Evolutionary conservation across 257 asterid genomes (phyloP).

Genomic region (Primulina tabacum): DNA sequence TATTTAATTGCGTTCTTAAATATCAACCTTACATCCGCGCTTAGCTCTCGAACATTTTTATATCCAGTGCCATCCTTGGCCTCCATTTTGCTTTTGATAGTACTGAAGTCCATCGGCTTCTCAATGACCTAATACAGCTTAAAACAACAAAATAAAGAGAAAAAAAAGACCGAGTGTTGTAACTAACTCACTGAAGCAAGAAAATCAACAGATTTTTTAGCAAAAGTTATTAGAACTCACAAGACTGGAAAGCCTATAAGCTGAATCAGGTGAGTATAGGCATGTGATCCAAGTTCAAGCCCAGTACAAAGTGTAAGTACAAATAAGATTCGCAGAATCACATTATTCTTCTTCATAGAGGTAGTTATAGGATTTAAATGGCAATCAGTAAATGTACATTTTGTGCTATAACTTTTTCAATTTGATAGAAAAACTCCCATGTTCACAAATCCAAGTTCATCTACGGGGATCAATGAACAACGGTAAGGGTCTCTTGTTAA

Average conservation of each 20-base stretch:
- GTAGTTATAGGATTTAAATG: neutral
- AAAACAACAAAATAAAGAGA: slow-evolving; percentile 2
- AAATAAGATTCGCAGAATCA: neutral
- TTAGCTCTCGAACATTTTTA: slow-evolving; percentile 78
- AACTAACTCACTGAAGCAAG: slow-evolving; percentile 15
- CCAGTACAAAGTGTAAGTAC: neutral
- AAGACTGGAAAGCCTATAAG: neutral
- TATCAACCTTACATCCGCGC: slow-evolving; percentile 80
- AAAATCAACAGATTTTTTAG: neutral
- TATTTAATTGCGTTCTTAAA: slow-evolving; percentile 92
- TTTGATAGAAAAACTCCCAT: no score
- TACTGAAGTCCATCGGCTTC: slow-evolving; percentile 97
- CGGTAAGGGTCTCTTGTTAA: no score
- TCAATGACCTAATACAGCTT: slow-evolving; percentile 60
- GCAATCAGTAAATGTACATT: no score
- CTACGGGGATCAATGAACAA: no score
- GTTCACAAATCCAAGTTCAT: no score
- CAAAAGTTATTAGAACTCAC: neutral
- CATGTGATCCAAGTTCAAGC: neutral
- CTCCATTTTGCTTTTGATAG: slow-evolving; percentile 81
- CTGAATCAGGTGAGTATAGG: neutral
- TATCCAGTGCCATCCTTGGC: slow-evolving; percentile 77
- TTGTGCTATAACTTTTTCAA: neutral
- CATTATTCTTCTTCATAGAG: neutral
- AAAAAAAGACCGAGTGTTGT: neutral